A percentile compares a stretch with the other conserved stretches of the same genome.
These are phyloP conservation scores for Cladosporium sp. DNA, from an alignment of 2,329 filamentous ascomycete genomes.

Conservation along the genomic window DNA sequence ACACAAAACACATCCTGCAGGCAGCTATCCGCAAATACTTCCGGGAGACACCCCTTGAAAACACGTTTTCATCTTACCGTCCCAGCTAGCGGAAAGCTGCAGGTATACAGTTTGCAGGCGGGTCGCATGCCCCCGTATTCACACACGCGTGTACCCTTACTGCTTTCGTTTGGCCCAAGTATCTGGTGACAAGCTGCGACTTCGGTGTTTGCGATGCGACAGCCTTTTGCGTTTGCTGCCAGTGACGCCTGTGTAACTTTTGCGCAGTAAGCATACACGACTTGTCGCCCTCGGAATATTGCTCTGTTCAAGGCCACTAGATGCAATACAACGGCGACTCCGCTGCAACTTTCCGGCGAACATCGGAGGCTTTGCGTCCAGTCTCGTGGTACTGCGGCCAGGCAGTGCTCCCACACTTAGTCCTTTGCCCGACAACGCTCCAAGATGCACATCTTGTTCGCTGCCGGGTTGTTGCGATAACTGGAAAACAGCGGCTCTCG, in stretches of 20 bases:
- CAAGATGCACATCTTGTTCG: slow-evolving; percentile 4
- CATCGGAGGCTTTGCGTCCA: slow-evolving; percentile 14
- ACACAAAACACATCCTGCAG: slow-evolving; percentile 17
- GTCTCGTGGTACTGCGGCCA: slow-evolving; percentile 14
- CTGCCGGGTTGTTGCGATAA: slow-evolving; percentile 9
- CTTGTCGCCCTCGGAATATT: not conserved
- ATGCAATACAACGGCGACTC: slow-evolving; percentile 18
- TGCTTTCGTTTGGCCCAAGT: not conserved
- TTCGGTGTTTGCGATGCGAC: not conserved
- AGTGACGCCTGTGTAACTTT: not conserved
- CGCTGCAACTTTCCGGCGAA: slow-evolving; percentile 19
- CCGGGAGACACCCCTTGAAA: slow-evolving; percentile 12
- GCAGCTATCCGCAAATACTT: slow-evolving; percentile 13
- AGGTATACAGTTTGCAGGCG: slow-evolving; percentile 4
- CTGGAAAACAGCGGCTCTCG: slow-evolving; percentile 7
- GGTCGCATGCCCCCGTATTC: not conserved
- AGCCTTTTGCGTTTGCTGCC: slow-evolving; percentile 13
- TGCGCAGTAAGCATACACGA: slow-evolving; percentile 12
- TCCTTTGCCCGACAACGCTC: slow-evolving; percentile 1
- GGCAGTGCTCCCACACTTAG: slow-evolving; percentile 17
- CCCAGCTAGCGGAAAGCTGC: slow-evolving; percentile 7
- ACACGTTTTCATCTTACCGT: slow-evolving; percentile 11
- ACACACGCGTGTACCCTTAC: not conserved
- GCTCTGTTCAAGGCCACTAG: slow-evolving; percentile 10
- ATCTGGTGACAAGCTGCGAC: not conserved